Percentiles rank a stretch among this genome's conserved stretches.
Evolutionary conservation across 2,329 filamentous ascomycete genomes (phyloP).

Genomic region (Colletotrichum gloeosporioides): DNA sequence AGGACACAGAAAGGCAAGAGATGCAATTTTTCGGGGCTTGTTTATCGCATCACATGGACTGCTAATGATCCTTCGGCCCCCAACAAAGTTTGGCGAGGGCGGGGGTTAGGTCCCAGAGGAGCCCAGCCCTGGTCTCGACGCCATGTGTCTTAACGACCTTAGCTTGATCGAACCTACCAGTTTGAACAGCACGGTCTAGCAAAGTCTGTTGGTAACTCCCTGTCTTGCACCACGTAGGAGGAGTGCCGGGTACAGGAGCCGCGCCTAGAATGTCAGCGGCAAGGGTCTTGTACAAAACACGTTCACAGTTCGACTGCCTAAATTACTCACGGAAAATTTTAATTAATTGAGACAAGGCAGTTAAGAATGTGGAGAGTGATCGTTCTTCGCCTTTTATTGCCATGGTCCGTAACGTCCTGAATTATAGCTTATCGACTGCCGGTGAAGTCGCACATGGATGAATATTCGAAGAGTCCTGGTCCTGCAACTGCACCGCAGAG

Average conservation of each 20-base stretch:
- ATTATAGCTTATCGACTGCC: background rate
- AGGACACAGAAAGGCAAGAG: background rate
- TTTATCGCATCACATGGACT: background rate
- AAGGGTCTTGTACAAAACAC: background rate
- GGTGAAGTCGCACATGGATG: background rate
- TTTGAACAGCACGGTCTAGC: background rate
- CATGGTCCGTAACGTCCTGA: rapidly evolving
- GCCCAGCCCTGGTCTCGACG: background rate
- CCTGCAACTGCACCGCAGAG: background rate
- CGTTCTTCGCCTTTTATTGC: rapidly evolving
- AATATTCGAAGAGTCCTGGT: background rate
- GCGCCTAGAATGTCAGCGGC: background rate
- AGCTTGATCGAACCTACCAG: background rate
- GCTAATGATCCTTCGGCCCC: background rate
- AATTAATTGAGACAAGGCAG: background rate
- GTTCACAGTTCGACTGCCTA: rapidly evolving
- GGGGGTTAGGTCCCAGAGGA: background rate
- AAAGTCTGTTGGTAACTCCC: background rate
- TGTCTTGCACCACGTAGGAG: background rate
- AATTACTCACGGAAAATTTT: too few relatives aligned
- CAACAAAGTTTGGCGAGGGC: background rate
- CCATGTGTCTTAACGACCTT: background rate
- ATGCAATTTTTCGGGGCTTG: background rate
- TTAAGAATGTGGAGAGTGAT: rapidly evolving
- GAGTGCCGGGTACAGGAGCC: background rate